A percentile compares a stretch with the other conserved stretches of the same genome.
phyloP scores from a whole-genome alignment of 331 rosid species.

The Phaseolus coccineus region DNA sequence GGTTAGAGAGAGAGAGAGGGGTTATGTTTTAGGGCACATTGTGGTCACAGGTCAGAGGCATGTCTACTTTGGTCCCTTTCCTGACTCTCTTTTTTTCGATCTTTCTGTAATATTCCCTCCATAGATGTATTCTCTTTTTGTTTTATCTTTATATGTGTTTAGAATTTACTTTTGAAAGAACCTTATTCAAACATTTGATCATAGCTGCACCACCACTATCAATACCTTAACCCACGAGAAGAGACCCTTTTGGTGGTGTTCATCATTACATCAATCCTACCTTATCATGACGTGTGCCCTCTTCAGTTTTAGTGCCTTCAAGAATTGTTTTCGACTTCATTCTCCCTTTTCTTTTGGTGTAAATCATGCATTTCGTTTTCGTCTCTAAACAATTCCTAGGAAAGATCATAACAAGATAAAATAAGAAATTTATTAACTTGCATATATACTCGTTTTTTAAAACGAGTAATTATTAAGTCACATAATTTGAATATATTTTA shows the following conservation, averaged over 20 bases:
- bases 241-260: conserved; percentile 46
- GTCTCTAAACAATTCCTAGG: too few relatives aligned
- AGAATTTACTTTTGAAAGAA: conserved; percentile 28
- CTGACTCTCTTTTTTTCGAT: conserved; percentile 26
- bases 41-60: conserved; percentile 93
- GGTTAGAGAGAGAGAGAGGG: conserved; percentile 35
- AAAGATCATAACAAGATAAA: too few relatives aligned
- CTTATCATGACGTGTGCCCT: conserved; percentile 68
- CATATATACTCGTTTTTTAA: too few relatives aligned
- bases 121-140: not conserved
- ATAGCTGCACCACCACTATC: conserved; percentile 67
- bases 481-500: too few relatives aligned
- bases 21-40: conserved; percentile 40
- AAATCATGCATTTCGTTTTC: too few relatives aligned
- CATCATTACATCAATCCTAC: conserved; percentile 81
- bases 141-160: not conserved
- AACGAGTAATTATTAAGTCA: too few relatives aligned
- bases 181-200: conserved; percentile 78
- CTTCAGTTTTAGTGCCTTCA: too few relatives aligned
- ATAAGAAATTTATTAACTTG: too few relatives aligned
- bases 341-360: too few relatives aligned
- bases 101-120: conserved; percentile 21
- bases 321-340: too few relatives aligned
- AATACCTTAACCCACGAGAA: conserved; percentile 56
- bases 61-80: conserved; percentile 73